Base-by-base conservation (phyloP, 805 yeast species). In the Komagataella phaffii region DNA sequence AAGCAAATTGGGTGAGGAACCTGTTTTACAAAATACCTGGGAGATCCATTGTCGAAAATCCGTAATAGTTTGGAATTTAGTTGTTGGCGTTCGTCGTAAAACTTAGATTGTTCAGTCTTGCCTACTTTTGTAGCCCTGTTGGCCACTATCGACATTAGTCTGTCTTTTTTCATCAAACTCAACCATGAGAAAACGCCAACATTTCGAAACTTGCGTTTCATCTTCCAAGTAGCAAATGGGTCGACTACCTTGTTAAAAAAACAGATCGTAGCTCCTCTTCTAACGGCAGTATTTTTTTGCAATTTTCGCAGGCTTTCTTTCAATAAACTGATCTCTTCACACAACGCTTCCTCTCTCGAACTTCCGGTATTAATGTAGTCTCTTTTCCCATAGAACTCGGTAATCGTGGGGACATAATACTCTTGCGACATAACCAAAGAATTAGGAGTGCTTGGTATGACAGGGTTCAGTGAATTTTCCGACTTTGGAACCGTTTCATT, bases 121-220 rank as follows among this genome's bases (percentile, higher is more conserved):
- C 46, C 12, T 3, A 48, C 45, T 44, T 45, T 52, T 43, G 43
- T 55, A 46, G 19, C 52, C 53, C 23, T 54, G 45, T 21, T 54
- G 53, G 12, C 53, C 56, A 44, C 53, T 53, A 23, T 53, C 18
- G 40, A 50, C 44, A 51, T 12, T 24, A 48, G 24, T n/a, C 47
- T 24, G 40, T 51, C 53, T n/a, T 44, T 48, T 36, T 43, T 44
- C 47, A 46, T 17, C 10, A 48, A 30, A 14, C 36, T 45, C 10
- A 24, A 17, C 53, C 53, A 47, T 19, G 50, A 21, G 7, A 30
- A 40, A 44, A 48, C 19, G 19, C 53, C 50, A 17, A 44, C 19
- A 17, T 48, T 51, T 7, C 44, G 40, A 17, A 40, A 44, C 3
- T 43, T 17, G 44, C 50, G 30, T 17, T 51, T 45, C 24, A 45